Evolutionary conservation across 768 basidiomycete species (phyloP), one percentile per base, ranked within the genome.

Genomic region (Termitomyces eurrhizus): DNA sequence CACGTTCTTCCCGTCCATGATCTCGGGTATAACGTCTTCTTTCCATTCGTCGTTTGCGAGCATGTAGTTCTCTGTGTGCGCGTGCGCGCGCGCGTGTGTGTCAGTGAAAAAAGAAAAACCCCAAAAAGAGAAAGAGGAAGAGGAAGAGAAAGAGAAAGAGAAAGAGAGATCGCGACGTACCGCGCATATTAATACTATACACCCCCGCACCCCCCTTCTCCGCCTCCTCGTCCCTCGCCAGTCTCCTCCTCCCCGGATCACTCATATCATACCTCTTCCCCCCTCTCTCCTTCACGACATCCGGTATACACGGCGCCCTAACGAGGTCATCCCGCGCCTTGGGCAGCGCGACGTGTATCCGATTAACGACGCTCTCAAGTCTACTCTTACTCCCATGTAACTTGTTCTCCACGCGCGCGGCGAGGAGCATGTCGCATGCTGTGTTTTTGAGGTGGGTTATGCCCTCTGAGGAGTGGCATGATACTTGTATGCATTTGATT

Each of bases 1-100:
- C 56, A 98, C 77, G 77, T 99, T 99, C 84, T 98, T 98, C 77
- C 97, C 97, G 66, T 98, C 87, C 88, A 93, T 87, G 69, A 99
- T 92, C 73, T 99, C 97, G n/a, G 97, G 97, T n/a, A 98, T 90
- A 65, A 85, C 81, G 69, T 99, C 97, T 77, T 86, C 80, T 78
- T 97, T 99, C 97, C 97, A 99, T 48, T 92, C 89, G 41, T 90
- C 86, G 70, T 97, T 87, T 26, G 86, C 81, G 60, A 99, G 86
- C 32, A 97, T 59, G 75, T 97, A 98, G 73, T 93, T 84, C 82
- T 93, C 95, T 98, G 76, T 21, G 21, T 21, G 21, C 1, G 21
- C n/a, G n/a, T n/a, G n/a, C n/a, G n/a, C n/a, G n/a, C n/a, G n/a
- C n/a, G n/a, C 14, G n/a, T n/a, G 21, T 21, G 21, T 21, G n/a